Evolutionary conservation across 176 grass and related monocot species (phyloP).

Genomic region (Rhipidocladum racemiflorum): DNA sequence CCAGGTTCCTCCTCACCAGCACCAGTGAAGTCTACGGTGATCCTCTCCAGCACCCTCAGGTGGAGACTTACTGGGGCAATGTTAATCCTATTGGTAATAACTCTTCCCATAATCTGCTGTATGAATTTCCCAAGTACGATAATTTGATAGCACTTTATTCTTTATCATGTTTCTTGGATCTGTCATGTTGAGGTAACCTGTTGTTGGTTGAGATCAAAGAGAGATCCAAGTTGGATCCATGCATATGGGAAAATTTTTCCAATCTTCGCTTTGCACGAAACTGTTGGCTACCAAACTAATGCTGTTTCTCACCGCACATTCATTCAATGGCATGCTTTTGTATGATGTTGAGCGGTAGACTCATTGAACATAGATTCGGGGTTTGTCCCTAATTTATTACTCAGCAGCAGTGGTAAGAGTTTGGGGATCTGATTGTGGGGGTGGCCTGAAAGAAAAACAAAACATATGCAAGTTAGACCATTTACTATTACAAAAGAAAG

Average conservation of each 20-base stretch:
- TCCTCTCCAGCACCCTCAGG: constrained; percentile 89
- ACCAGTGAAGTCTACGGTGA: constrained; percentile 96
- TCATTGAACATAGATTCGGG: constrained; percentile 19
- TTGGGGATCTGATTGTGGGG: not conserved
- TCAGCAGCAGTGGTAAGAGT: not conserved
- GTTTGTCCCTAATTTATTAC: not conserved
- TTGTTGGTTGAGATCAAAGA: constrained; percentile 28
- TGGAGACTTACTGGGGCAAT: constrained; percentile 98
- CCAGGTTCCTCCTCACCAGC: constrained; percentile 89
- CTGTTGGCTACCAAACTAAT: constrained; percentile 23
- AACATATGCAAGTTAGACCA: not conserved
- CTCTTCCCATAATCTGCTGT: not conserved
- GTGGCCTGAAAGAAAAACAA: not conserved
- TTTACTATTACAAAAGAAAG: constrained; percentile 1
- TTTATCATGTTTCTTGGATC: not conserved
- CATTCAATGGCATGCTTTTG: constrained; percentile 23
- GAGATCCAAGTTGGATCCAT: constrained; percentile 23
- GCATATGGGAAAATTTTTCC: constrained; percentile 5
- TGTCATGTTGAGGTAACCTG: not conserved
- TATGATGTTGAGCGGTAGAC: not conserved
- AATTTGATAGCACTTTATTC: not conserved
- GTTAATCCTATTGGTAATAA: constrained; percentile 87
- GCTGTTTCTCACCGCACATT: constrained; percentile 4
- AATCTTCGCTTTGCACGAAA: not conserved
- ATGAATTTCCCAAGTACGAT: not conserved